Evolutionary conservation across 2,329 filamentous ascomycete genomes (phyloP).

Genomic region (Massarina eburnea): DNA sequence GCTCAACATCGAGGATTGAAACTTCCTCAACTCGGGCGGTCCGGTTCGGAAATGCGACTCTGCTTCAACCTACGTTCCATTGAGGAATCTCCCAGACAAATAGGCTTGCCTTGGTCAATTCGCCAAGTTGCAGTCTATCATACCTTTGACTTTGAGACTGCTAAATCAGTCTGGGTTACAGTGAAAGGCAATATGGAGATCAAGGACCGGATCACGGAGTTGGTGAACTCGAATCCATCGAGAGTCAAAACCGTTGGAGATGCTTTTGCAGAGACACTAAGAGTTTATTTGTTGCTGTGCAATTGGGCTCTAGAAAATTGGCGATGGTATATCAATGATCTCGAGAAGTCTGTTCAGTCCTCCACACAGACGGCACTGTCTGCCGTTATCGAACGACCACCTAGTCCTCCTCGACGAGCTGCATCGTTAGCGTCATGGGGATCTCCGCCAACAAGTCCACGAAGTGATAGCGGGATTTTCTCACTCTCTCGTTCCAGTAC

Average conservation of each 20-base stretch:
- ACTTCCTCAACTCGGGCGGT: constrained; percentile 37
- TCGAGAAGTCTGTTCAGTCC: constrained; percentile 36
- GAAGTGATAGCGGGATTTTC: background rate
- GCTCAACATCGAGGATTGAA: constrained; percentile 4
- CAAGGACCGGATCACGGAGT: constrained; percentile 27
- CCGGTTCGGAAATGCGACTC: constrained; percentile 39
- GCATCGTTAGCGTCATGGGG: background rate
- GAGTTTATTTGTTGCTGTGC: constrained; percentile 38
- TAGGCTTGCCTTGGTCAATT: constrained; percentile 37
- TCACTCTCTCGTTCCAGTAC: constrained; percentile 2
- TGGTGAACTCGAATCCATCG: constrained; percentile 1
- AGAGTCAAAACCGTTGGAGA: constrained; percentile 1
- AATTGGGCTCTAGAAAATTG: constrained; percentile 46
- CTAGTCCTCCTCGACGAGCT: constrained; percentile 3
- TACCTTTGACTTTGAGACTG: constrained; percentile 41
- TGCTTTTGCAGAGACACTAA: constrained; percentile 25
- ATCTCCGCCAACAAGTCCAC: constrained; percentile 10
- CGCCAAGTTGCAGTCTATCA: constrained; percentile 44
- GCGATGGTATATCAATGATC: constrained; percentile 46
- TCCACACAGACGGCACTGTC: constrained; percentile 14
- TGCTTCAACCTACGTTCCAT: constrained; percentile 47
- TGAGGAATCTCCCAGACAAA: constrained; percentile 19
- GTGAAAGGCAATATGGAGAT: constrained; percentile 43
- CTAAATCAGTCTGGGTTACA: constrained; percentile 39
- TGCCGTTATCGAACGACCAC: constrained; percentile 8